Evolutionary conservation across 2,329 filamentous ascomycete species (phyloP), one percentile per base, ranked within the genome.

Genomic region (Chlorencoelia australis): DNA sequence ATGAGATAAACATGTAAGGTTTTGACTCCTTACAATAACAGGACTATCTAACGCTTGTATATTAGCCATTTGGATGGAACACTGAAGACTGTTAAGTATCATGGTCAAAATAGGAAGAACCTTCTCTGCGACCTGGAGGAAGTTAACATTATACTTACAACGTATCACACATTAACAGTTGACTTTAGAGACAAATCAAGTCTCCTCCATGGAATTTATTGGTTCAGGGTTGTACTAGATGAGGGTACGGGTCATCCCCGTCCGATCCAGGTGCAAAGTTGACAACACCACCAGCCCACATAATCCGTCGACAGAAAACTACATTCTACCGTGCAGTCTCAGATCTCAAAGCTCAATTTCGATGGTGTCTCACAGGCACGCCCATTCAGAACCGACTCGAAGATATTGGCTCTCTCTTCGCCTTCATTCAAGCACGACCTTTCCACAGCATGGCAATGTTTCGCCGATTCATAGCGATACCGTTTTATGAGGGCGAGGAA

Each of bases 251-350:
- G 7, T 5, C 13, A n/a, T 10, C 7, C 8, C 15, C 10, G n/a
- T 4, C 5, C 15, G 21, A 16, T 3, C 7, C 11, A 8, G 14
- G 13, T 9, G 14, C 16, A 10, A 14, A 20, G 7, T 27, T 30
- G 9, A 27, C 4, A 33, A 17, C 13, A 4, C 1, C 13, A 3
- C 3, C 34, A 68, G 69, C 68, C 2, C 67, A 73, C 38, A 58
- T 61, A 2, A 71, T 73, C 21, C 64, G 70, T 14, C 61, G 63
- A 2, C 60, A 58, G 15, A 54, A 60, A 1, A 73, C 68, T 1
- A 59, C 53, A 0, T 61, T 67, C 6, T 61, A 67, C 43, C 57
- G 55, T 1, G 59, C 65, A 1, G 65, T 66, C 3, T 41, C 50
- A 11, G 54, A 60, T 0, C 53, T 75, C 0, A 40, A 51, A 2